A percentile compares a stretch with the other conserved stretches of the same genome.
These are phyloP conservation scores for Malus orientalis DNA, from an alignment of 306 rosid genomes.

Conservation along the genomic window DNA sequence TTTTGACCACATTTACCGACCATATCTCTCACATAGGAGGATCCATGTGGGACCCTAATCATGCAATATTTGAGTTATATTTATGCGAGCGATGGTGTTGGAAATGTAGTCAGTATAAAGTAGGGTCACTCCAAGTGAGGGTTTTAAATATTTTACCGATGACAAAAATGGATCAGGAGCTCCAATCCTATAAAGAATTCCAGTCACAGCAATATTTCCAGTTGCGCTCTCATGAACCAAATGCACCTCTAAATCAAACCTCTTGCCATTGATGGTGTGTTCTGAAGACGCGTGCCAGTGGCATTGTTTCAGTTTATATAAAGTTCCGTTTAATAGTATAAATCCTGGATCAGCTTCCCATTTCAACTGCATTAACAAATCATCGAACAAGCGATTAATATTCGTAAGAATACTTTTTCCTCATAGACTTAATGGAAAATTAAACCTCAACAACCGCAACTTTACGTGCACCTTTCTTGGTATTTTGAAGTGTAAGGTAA, in stretches of 20 bases:
- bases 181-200: slow-evolving; percentile 45
- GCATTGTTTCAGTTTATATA: slow-evolving; percentile 38
- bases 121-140: neutral
- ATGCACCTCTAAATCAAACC: slow-evolving; percentile 57
- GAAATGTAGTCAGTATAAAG: neutral
- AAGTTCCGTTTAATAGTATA: slow-evolving; percentile 39
- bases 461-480: neutral
- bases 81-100: neutral
- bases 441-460: neutral
- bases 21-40: neutral
- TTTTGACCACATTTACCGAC: neutral
- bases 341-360: slow-evolving; percentile 36
- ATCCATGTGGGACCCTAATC: neutral
- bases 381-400: neutral
- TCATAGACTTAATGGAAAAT: neutral
- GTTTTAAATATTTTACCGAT: slow-evolving; percentile 21
- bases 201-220: slow-evolving; percentile 49
- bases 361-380: slow-evolving; percentile 33
- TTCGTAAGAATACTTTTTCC: neutral
- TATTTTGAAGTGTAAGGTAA: neutral
- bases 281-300: slow-evolving; percentile 91
- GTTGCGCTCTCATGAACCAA: slow-evolving; percentile 47
- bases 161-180: slow-evolving; percentile 42
- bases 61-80: neutral
- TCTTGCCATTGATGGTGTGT: slow-evolving; percentile 53